Conservation (phyloP, 2,329 filamentous ascomycete genomes). For the Beauveria pseudobassiana region DNA sequence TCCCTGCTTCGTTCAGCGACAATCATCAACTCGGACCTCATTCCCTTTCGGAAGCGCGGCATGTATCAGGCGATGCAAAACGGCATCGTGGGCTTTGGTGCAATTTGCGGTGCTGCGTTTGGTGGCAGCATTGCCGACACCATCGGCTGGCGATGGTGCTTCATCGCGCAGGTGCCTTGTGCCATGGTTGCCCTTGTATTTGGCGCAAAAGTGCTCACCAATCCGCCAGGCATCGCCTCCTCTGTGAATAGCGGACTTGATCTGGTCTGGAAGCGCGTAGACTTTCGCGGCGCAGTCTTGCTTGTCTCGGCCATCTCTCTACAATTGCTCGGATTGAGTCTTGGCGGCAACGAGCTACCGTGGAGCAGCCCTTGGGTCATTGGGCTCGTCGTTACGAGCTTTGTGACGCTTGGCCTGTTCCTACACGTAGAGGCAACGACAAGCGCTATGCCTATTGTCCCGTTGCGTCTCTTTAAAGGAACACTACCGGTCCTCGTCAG, state of each 20-base stretch:
- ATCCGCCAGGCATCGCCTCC: constrained; percentile 29
- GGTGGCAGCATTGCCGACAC: constrained; percentile 57
- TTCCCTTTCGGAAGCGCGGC: constrained; percentile 46
- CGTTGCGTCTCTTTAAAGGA: constrained; percentile 49
- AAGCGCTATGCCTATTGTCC: constrained; percentile 45
- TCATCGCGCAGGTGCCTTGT: constrained; percentile 54
- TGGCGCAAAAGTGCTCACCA: constrained; percentile 44
- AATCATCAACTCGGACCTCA: constrained; percentile 57
- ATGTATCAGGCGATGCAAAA: constrained; percentile 58
- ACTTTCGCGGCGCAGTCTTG: constrained; percentile 49
- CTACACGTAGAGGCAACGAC: constrained; percentile 41
- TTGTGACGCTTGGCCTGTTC: constrained; percentile 36
- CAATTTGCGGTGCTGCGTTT: constrained; percentile 54
- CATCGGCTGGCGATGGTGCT: constrained; percentile 63
- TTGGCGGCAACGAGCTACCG: constrained; percentile 47
- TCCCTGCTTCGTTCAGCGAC: constrained; percentile 15
- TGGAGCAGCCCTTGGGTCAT: constrained; percentile 45
- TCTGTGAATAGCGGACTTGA: constrained; percentile 22
- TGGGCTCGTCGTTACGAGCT: constrained; percentile 34
- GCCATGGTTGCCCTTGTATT: constrained; percentile 46
- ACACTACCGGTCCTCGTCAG: constrained; percentile 47
- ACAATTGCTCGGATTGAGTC: constrained; percentile 47
- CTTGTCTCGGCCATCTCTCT: constrained; percentile 51
- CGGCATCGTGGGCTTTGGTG: constrained; percentile 52
- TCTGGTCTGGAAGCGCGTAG: constrained; percentile 46